Evolutionary conservation across 768 basidiomycete genomes (phyloP).

Genomic region (Hericium rajendrae): DNA sequence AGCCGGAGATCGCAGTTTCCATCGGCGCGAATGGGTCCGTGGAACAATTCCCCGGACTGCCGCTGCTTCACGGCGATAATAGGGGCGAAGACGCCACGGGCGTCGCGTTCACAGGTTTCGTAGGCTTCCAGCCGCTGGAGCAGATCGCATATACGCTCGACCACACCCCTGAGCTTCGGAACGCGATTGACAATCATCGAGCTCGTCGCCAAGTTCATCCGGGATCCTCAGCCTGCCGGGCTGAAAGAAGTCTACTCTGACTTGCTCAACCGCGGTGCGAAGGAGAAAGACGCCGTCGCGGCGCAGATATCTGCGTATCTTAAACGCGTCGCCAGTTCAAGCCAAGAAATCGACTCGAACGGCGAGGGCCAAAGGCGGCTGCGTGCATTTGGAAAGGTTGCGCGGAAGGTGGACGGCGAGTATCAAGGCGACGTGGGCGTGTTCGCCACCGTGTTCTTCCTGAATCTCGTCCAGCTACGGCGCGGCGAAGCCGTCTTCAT

Average conservation of each 20-base stretch:
- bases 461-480: slow-evolving; percentile 42
- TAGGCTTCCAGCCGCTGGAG: slow-evolving; percentile 43
- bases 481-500: slow-evolving; percentile 46
- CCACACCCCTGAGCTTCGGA: slow-evolving; percentile 33
- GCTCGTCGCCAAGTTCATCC: slow-evolving; percentile 23
- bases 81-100: slow-evolving; percentile 5
- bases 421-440: slow-evolving; percentile 48
- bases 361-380: slow-evolving; percentile 43
- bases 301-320: slow-evolving; percentile 25
- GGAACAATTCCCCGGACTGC: slow-evolving; percentile 4
- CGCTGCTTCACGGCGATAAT: not conserved
- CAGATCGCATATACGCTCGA: slow-evolving; percentile 32
- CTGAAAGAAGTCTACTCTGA: slow-evolving; percentile 33
- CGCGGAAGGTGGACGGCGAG: slow-evolving; percentile 33
- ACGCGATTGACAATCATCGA: slow-evolving; percentile 27
- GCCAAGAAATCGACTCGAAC: slow-evolving; percentile 33
- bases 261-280: slow-evolving; percentile 29
- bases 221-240: slow-evolving; percentile 19
- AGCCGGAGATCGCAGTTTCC: slow-evolving; percentile 51
- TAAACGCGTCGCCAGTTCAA: slow-evolving; percentile 22
- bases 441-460: slow-evolving; percentile 38
- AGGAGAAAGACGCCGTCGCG: slow-evolving; percentile 14
- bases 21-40: slow-evolving; percentile 27
- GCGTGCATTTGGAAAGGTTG: slow-evolving; percentile 21
- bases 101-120: slow-evolving; percentile 31